Conservation (phyloP, 2,329 filamentous ascomycete species). For the Fusarium burgessii region DNA sequence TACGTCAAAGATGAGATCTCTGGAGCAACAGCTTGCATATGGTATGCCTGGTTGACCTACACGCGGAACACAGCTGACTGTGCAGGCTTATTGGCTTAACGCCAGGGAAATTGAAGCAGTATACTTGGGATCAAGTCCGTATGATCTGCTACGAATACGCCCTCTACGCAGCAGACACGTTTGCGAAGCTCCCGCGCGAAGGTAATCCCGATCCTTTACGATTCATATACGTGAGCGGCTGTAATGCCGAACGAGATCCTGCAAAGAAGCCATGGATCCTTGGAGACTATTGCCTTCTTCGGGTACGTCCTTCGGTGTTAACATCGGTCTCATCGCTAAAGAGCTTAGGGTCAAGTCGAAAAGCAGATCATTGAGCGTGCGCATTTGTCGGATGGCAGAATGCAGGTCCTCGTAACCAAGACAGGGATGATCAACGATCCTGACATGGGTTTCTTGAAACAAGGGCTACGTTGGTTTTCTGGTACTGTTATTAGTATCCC, state of each 20-base stretch:
- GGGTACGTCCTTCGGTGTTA: conserved; percentile 52
- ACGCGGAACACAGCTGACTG: not conserved
- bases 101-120: conserved; percentile 49
- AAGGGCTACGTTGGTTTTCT: conserved; percentile 15
- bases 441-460: conserved; percentile 8
- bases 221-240: conserved; percentile 64
- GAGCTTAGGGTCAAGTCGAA: conserved; percentile 60
- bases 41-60: conserved; percentile 41
- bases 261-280: conserved; percentile 55
- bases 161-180: conserved; percentile 50
- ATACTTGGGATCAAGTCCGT: conserved; percentile 52
- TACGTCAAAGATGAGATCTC: conserved; percentile 54
- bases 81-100: conserved; percentile 55
- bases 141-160: conserved; percentile 56
- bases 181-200: conserved; percentile 46
- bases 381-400: conserved; percentile 50
- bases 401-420: conserved; percentile 57
- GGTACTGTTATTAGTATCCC: conserved; percentile 47
- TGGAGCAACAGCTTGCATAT: conserved; percentile 58
- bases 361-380: conserved; percentile 57
- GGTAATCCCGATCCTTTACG: conserved; percentile 52
- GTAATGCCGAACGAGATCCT: conserved; percentile 57
- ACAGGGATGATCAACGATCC: conserved; percentile 55
- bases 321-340: not conserved
- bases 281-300: conserved; percentile 58